These are phyloP conservation scores for Solanum chacoense DNA, from an alignment of 305 asterid species.

Conservation along the genomic window DNA sequence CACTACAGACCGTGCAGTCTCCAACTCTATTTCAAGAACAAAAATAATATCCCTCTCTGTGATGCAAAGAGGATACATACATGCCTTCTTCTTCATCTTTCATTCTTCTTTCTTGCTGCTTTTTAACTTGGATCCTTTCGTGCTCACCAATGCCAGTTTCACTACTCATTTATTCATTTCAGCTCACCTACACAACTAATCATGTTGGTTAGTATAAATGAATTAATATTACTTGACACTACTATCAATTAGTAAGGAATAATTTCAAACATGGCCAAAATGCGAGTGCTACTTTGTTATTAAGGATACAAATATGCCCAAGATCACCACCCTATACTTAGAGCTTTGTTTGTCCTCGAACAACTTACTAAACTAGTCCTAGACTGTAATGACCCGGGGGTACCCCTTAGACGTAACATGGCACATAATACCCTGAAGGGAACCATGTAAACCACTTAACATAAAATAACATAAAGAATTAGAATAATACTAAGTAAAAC, in stretches of 20 bases:
- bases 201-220: not conserved
- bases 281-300: not conserved
- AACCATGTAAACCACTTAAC: too few species aligned
- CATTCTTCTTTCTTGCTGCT: not conserved
- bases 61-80: not conserved
- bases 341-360: not conserved
- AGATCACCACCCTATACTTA: not conserved
- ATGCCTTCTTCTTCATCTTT: not conserved
- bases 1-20: not conserved
- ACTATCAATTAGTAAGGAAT: not conserved
- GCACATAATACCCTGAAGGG: too few species aligned
- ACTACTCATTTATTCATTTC: not conserved
- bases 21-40: not conserved
- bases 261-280: not conserved
- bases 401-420: too few species aligned
- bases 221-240: not conserved
- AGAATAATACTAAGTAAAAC: too few species aligned
- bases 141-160: not conserved
- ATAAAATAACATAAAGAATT: too few species aligned
- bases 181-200: not conserved
- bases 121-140: not conserved
- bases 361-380: not conserved
- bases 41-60: not conserved
- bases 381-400: too few species aligned
- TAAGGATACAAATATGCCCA: not conserved